These are phyloP conservation scores for Tremellales sp. DNA, from an alignment of 1,284 basidiomycete genomes.

Conservation along the genomic window DNA sequence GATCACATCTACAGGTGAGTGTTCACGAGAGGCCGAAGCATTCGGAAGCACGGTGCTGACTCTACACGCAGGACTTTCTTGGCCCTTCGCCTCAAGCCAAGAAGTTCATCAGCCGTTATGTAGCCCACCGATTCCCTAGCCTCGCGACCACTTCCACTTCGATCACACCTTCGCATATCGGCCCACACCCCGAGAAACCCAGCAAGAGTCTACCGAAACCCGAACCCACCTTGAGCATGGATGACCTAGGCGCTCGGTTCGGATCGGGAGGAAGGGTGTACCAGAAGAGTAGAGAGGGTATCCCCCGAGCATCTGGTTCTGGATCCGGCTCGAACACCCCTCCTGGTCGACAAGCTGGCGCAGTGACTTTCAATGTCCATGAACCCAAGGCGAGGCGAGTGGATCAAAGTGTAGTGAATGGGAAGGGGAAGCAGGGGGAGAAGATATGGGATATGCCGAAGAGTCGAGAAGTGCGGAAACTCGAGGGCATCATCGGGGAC, in stretches of 20 bases:
- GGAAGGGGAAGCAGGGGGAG: constrained; percentile 17
- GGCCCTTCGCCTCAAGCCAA: constrained; percentile 34
- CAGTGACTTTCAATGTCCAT: constrained; percentile 26
- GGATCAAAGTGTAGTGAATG: constrained; percentile 8
- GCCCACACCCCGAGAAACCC: constrained; percentile 5
- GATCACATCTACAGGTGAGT: constrained; percentile 38
- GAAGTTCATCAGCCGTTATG: constrained; percentile 38
- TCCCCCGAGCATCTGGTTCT: neutral
- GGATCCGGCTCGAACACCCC: constrained; percentile 5
- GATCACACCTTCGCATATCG: constrained; percentile 1
- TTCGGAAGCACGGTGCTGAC: neutral
- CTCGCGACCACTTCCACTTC: constrained; percentile 14
- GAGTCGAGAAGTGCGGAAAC: constrained; percentile 32
- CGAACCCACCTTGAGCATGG: constrained; percentile 4
- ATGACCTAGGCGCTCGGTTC: constrained; percentile 25
- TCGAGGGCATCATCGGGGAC: constrained; percentile 33
- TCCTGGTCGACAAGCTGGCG: constrained; percentile 15
- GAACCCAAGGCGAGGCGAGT: constrained; percentile 13
- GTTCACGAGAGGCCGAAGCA: neutral
- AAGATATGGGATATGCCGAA: constrained; percentile 45
- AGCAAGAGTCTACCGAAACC: constrained; percentile 1
- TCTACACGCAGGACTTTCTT: constrained; percentile 39
- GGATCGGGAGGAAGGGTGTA: constrained; percentile 35
- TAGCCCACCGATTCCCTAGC: constrained; percentile 34
- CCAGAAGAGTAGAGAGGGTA: constrained; percentile 29